phyloP scores from a whole-genome alignment of 106 monocot species.

The Dendrobium catenatum region DNA sequence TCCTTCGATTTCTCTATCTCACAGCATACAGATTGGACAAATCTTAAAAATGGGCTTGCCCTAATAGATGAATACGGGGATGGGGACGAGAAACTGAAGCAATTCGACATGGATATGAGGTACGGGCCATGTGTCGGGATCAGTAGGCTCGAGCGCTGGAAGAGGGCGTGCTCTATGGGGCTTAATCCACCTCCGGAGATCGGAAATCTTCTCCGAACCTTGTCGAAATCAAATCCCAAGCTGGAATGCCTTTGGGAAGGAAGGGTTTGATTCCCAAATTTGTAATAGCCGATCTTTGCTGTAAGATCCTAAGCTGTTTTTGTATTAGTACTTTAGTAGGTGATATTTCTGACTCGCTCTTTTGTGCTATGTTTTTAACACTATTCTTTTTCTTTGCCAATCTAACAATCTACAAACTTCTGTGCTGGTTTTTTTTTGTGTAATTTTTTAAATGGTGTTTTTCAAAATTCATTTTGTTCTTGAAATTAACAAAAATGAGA shows the following conservation, averaged over 20 bases:
- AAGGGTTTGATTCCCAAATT: slow-evolving; percentile 19
- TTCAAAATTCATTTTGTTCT: too few relatives aligned
- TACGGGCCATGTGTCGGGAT: slow-evolving; percentile 73
- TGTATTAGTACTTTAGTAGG: too few relatives aligned
- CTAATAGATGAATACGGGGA: neutral
- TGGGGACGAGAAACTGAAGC: slow-evolving; percentile 48
- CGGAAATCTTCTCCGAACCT: slow-evolving; percentile 17
- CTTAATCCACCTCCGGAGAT: slow-evolving; percentile 51
- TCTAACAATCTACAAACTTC: too few relatives aligned
- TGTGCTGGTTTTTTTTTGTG: too few relatives aligned
- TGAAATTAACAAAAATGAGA: too few relatives aligned
- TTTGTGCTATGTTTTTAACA: too few relatives aligned
- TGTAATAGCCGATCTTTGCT: neutral
- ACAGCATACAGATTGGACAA: neutral
- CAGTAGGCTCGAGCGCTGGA: slow-evolving; percentile 60
- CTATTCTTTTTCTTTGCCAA: too few relatives aligned
- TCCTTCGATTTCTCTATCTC: neutral
- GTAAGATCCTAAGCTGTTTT: too few relatives aligned
- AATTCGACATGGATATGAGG: slow-evolving; percentile 81
- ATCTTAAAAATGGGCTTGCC: neutral
- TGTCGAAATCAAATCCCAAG: neutral
- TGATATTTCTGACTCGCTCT: too few relatives aligned
- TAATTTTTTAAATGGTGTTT: too few relatives aligned
- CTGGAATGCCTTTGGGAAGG: slow-evolving; percentile 77
- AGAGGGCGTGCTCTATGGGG: slow-evolving; percentile 50